phyloP scores from a whole-genome alignment of 805 yeast species.

The Starmera amethionina region DNA sequence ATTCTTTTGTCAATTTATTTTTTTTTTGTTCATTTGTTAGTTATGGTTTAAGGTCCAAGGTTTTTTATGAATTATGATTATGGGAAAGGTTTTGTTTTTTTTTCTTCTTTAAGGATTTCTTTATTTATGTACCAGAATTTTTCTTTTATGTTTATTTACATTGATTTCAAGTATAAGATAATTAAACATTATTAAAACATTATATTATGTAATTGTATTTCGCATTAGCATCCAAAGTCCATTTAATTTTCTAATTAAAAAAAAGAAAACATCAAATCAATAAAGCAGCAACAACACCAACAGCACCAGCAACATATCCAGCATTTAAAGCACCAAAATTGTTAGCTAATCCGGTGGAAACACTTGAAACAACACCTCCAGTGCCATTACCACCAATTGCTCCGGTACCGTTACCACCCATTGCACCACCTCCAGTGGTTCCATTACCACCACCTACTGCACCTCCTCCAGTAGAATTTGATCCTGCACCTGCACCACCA shows the following conservation, averaged over 20 bases:
- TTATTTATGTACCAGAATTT: too few relatives aligned
- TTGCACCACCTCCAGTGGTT: neutral
- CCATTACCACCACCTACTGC: slow-evolving; percentile 1
- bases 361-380: neutral
- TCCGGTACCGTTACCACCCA: neutral
- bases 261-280: slow-evolving; percentile 4
- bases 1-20: too few relatives aligned
- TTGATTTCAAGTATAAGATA: too few relatives aligned
- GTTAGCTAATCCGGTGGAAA: slow-evolving; percentile 14
- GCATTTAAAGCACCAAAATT: slow-evolving; percentile 4
- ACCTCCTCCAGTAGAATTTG: slow-evolving; percentile 5
- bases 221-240: neutral
- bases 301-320: slow-evolving; percentile 11
- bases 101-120: too few relatives aligned
- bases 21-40: too few relatives aligned
- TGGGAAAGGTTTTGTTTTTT: too few relatives aligned
- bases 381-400: neutral
- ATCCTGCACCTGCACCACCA: slow-evolving; percentile 2
- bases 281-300: slow-evolving; percentile 15
- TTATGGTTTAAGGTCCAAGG: too few relatives aligned
- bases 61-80: too few relatives aligned
- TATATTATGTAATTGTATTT: neutral
- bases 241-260: too few relatives aligned
- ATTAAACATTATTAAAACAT: too few relatives aligned
- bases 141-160: too few relatives aligned